Evolutionary conservation across 805 yeast genomes (phyloP), one percentile per base, ranked within the genome.

Genomic region (Lipomyces spencermartinsiae): DNA sequence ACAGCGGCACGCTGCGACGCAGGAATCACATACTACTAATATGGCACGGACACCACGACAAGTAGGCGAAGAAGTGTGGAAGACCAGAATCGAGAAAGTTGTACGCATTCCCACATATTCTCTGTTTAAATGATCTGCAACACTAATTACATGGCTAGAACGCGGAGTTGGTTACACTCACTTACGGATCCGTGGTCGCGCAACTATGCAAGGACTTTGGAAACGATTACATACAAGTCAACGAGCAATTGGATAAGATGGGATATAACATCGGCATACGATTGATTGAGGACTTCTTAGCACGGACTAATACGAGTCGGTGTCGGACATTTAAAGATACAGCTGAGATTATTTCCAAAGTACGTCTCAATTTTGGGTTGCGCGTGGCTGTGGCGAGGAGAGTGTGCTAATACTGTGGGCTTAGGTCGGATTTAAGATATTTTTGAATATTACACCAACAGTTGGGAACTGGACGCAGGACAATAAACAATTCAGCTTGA

Each of bases 221-320:
- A 64, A 84, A 86, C 71, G 91, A 93, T 78, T 93, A 92, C 77
- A 77, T 76, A 6, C 88, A 88, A 74, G 97, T 95, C 66, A 95
- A 95, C 76, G 81, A 82, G 62, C 97, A 94, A 76, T 82, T 95
- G 61, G 97, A 89, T 74, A 86, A 87, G 71, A 94, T 95, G 98
- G 99, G 99, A 0, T 92, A 93, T 78, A 93, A 91, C 77, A 95
- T 95, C 54, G 99, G 99, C 1, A 81, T 93, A 59, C 82, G 99
- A 71, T 78, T 95, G 67, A 91, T 95, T 61, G 99, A 95, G 76
- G 99, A 95, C 77, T 92, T 94, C 75, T 82, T 95, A 54, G 96
- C 97, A 37, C 88, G 90, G 75, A 88, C 97, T 0, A 93, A 92
- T n/a, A 83, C 90, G 1, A 90, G 91, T 53, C 83, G 99, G 68